Conservation (phyloP, 805 yeast genomes). For the Kluyveromyces lactis region DNA sequence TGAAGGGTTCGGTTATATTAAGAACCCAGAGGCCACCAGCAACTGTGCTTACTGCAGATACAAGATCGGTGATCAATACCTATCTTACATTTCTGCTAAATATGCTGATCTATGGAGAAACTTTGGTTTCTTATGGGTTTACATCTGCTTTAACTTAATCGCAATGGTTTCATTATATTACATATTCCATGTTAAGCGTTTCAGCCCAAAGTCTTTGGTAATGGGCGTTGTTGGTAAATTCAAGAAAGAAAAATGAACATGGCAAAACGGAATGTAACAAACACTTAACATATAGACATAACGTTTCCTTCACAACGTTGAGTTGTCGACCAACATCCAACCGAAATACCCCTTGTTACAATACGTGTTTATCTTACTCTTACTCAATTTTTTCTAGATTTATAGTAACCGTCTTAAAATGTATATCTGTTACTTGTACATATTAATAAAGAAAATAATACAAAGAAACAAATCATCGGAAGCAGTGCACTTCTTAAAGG, state of each 20-base stretch:
- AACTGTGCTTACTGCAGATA: slow-evolving; percentile 44
- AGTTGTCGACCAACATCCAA: no score
- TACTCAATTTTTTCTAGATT: no score
- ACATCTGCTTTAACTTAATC: slow-evolving; percentile 42
- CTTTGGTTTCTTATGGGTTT: slow-evolving; percentile 53
- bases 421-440: no score
- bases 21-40: slow-evolving; percentile 40
- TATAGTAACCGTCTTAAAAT: no score
- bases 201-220: slow-evolving; percentile 4
- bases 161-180: slow-evolving; percentile 33
- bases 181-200: slow-evolving; percentile 19
- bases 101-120: slow-evolving; percentile 55
- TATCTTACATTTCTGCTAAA: slow-evolving; percentile 35
- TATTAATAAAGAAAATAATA: no score
- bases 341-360: no score
- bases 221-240: not conserved
- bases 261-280: no score
- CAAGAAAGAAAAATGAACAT: not conserved
- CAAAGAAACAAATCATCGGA: no score
- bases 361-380: no score
- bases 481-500: no score
- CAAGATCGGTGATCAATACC: slow-evolving; percentile 40
- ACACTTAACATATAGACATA: no score
- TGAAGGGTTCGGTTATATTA: slow-evolving; percentile 43
- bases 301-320: no score